Evolutionary conservation across 2,329 filamentous ascomycete species (phyloP), one percentile per base, ranked within the genome.

Genomic region (Hymenoscyphus infarciens): DNA sequence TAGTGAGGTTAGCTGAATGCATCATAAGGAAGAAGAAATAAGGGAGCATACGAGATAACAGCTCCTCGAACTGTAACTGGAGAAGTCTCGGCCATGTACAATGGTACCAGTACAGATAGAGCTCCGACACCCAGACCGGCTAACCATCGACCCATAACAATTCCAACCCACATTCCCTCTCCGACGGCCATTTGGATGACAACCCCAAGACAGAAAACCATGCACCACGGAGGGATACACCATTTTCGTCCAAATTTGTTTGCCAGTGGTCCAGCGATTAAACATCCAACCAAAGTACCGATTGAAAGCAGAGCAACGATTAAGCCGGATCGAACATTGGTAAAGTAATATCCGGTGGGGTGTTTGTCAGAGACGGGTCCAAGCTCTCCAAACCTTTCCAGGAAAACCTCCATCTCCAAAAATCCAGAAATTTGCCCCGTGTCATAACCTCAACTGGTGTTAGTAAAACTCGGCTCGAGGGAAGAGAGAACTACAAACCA

Each of bases 201-300:
- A 68, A 87, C 86, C 67, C 88, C 88, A 62, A 88, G 72, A 66
- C 82, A 81, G 76, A 87, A 88, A 62, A 89, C 73, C 42, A 82
- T 70, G 39, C 84, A 88, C 72, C 70, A 73, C n/a, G 64, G 60
- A 8, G 71, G 69, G 67, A 90, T 89, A 38, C 83, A 83, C 33
- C 82, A 74, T 55, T 83, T 83, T 8, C 87, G 84, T 27, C 87
- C 87, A 57, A 88, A 79, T 6, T 75, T 75, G 66, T 90, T 87
- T 29, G 87, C 83, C 29, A 90, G 75, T n/a, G 85, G 86, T 79
- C 90, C 90, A 61, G 88, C 90, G 66, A 91, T 85, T 68, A 94
- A 74, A 58, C 84, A 87, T 74, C 90, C 91, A 64, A 92, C 88
- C 80, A 94, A 92, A 67, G 90, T 93, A 77, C 89, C 89, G 73